phyloP scores from a whole-genome alignment of 805 yeast species.

The Teunomyces panamensis region DNA sequence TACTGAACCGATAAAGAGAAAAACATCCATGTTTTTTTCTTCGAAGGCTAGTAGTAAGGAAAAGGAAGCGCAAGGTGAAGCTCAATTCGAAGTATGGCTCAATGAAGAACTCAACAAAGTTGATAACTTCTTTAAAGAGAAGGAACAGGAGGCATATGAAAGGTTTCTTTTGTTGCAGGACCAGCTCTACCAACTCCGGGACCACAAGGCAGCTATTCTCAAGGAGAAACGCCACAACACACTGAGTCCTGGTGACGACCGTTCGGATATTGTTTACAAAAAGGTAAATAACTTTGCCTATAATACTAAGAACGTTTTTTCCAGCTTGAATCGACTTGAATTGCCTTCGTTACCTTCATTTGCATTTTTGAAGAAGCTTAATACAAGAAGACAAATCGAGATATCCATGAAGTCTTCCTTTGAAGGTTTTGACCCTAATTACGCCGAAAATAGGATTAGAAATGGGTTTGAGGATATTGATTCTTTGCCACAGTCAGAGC shows the following conservation, averaged over 20 bases:
- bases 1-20: constrained; percentile 3
- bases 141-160: constrained; percentile 58
- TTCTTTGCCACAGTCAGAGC: constrained; percentile 1
- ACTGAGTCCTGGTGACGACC: background rate
- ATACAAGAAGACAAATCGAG: background rate
- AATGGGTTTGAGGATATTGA: constrained; percentile 23
- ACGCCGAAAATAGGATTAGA: constrained; percentile 36
- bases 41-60: constrained; percentile 16
- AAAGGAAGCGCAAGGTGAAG: constrained; percentile 32
- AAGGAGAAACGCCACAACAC: constrained; percentile 7
- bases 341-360: constrained; percentile 42
- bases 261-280: constrained; percentile 13
- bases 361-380: constrained; percentile 20
- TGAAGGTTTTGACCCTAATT: constrained; percentile 25
- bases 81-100: constrained; percentile 64
- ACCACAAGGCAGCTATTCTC: constrained; percentile 37
- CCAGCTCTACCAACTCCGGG: constrained; percentile 62
- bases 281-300: constrained; percentile 29
- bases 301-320: constrained; percentile 23
- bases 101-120: constrained; percentile 59
- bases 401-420: background rate
- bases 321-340: constrained; percentile 29
- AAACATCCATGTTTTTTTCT: constrained; percentile 23
- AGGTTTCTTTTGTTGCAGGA: constrained; percentile 62
- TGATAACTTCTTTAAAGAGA: constrained; percentile 55